These are phyloP conservation scores for Terfezia claveryi DNA, from an alignment of 495 filamentous ascomycete genomes.

Conservation along the genomic window DNA sequence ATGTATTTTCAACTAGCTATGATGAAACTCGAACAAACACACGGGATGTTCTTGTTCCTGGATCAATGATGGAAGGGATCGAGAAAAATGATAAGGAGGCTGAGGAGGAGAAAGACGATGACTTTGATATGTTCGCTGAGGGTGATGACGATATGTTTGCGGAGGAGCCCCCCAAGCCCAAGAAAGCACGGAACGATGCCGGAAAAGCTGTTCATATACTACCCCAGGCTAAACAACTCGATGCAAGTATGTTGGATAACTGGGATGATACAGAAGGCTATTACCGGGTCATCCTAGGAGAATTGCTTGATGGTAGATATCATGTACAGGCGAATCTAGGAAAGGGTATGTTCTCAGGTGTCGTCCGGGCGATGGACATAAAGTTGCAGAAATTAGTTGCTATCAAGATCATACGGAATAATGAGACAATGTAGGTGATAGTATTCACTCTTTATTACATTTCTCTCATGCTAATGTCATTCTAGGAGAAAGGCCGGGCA, in stretches of 20 bases:
- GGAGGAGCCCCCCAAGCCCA: conserved; percentile 30
- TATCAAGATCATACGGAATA: conserved; percentile 86
- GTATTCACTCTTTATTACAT: not conserved
- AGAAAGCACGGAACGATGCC: conserved; percentile 15
- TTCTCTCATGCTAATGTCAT: conserved; percentile 10
- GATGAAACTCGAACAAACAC: conserved; percentile 36
- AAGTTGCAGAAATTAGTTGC: conserved; percentile 50
- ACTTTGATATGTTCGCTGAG: conserved; percentile 93
- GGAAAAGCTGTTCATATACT: conserved; percentile 26
- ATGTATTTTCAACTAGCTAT: conserved; percentile 36
- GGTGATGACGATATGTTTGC: conserved; percentile 79
- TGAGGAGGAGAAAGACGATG: conserved; percentile 34
- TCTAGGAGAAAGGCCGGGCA: conserved; percentile 58
- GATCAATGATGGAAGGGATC: conserved; percentile 15
- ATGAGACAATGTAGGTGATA: conserved; percentile 52
- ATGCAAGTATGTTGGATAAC: conserved; percentile 56
- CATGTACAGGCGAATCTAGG: conserved; percentile 73
- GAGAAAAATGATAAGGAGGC: conserved; percentile 16
- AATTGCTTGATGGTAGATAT: conserved; percentile 71
- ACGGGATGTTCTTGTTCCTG: conserved; percentile 34
- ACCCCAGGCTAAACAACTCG: conserved; percentile 40
- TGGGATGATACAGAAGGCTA: conserved; percentile 90
- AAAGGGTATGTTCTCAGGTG: conserved; percentile 85
- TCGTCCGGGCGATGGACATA: conserved; percentile 73
- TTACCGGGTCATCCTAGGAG: conserved; percentile 75